Percentiles rank a stretch among this genome's conserved stretches.
phyloP scores from a whole-genome alignment of 768 basidiomycete species.

The Crepidotus variabilis region DNA sequence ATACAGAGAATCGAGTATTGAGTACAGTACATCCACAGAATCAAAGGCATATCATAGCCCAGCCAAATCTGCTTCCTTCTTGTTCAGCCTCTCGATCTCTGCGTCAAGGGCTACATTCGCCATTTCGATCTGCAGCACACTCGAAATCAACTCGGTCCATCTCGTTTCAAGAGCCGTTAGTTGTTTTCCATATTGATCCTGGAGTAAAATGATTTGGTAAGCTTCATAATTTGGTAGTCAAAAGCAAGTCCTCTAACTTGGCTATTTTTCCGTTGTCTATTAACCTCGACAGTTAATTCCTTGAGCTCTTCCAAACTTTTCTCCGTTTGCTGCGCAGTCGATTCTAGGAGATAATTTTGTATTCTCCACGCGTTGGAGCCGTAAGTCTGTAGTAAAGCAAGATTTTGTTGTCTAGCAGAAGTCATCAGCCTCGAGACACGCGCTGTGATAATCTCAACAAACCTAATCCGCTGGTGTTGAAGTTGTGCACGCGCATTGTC shows the following conservation, averaged over 20 bases:
- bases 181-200: conserved; percentile 80
- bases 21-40: conserved; percentile 1
- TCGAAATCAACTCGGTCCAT: conserved; percentile 93
- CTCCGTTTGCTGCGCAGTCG: conserved; percentile 69
- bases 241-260: conserved; percentile 65
- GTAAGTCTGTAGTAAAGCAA: conserved; percentile 79
- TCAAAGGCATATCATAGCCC: conserved; percentile 24
- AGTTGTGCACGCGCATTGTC: conserved; percentile 79
- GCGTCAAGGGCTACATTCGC: conserved; percentile 86
- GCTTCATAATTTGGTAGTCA: conserved; percentile 1
- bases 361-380: conserved; percentile 90
- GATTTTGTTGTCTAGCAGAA: conserved; percentile 68
- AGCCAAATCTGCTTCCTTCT: conserved; percentile 59
- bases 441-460: conserved; percentile 13
- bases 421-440: no score
- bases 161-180: conserved; percentile 77
- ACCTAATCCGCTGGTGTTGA: conserved; percentile 84
- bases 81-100: conserved; percentile 63
- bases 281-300: conserved; percentile 78
- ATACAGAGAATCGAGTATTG: conserved; percentile 9
- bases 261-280: conserved; percentile 81
- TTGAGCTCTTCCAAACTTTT: conserved; percentile 72
- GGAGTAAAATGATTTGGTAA: conserved; percentile 5
- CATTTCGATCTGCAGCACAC: conserved; percentile 91
- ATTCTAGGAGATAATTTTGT: conserved; percentile 85